Evolutionary conservation across 306 rosid species (phyloP), one percentile per base, ranked within the genome.

Genomic region (Cucurbita pepo): DNA sequence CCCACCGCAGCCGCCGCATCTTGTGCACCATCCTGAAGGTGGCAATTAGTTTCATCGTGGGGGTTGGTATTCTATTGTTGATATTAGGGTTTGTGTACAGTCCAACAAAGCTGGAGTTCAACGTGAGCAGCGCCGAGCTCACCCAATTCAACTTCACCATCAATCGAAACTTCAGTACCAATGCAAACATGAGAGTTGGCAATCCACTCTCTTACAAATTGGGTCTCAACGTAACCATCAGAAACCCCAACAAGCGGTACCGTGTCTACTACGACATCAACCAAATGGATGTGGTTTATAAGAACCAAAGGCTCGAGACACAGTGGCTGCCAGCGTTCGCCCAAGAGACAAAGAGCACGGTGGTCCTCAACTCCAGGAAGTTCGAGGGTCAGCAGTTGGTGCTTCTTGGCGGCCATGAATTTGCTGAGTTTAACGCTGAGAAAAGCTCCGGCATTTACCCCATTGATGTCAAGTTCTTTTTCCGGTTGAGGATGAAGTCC

Each of bases 401-500:
- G 6, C 5, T 72, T 43, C 76, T 72, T 15, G 36, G 21, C 12
- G 22, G 52, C 0, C 55, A 72, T 21, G 76, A 72, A 45, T 25
- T 19, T 22, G 37, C 78, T 0, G 77, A 84, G 61, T 40, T 73
- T 0, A 74, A 75, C 1, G 61, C 76, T 43, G 90, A 92, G 59
- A 85, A 82, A 50, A 44, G 0, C 13, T 7, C 56, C 0, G 90
- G 86, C 61, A 12, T 75, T 52, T 92, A 82, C 55, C 57, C 48
- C 37, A 79, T 92, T 54, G 85, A 84, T 30, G 82, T 92, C 71
- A 82, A 86, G 76, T 73, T 92, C 61, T 76, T 81, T 51, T 79
- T 92, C 8, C 77, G 75, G 58, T 34, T 92, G 10, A 78, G 96
- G 76, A 84, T 88, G 78, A 92, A 86, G 75, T 38, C 87, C 41